These are phyloP conservation scores for Saccharomycopsis capsularis DNA, from an alignment of 805 yeast species.

Conservation along the genomic window DNA sequence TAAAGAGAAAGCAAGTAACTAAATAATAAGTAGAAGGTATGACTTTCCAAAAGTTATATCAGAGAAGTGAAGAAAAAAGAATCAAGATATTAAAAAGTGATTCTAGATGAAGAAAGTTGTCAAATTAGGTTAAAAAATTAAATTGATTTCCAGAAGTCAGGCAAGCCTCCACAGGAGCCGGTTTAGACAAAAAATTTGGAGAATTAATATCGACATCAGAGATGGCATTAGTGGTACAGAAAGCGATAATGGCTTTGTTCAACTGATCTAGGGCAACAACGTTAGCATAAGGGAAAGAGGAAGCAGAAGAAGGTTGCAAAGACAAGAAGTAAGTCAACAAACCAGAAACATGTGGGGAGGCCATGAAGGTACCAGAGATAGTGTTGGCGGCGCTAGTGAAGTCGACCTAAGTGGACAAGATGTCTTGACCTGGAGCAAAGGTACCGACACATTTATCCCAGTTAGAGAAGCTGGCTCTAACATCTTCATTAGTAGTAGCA, in stretches of 20 bases:
- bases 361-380: constrained; percentile 60
- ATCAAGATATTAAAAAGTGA: too few species aligned
- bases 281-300: constrained; percentile 42
- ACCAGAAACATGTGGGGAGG: constrained; percentile 54
- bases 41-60: too few species aligned
- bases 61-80: too few species aligned
- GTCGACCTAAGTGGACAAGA: constrained; percentile 50
- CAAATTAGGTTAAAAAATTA: too few species aligned
- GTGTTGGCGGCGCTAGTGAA: constrained; percentile 41
- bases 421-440: constrained; percentile 51
- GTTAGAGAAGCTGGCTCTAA: constrained; percentile 47
- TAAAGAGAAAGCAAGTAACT: too few species aligned
- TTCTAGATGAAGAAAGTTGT: too few species aligned
- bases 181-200: constrained; percentile 69
- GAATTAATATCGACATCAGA: constrained; percentile 62
- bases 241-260: constrained; percentile 67
- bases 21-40: too few species aligned
- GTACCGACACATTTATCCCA: constrained; percentile 48
- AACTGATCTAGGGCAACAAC: constrained; percentile 61
- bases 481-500: constrained; percentile 39
- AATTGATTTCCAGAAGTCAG: constrained; percentile 62
- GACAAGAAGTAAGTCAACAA: constrained; percentile 50
- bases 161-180: constrained; percentile 70
- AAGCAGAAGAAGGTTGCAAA: constrained; percentile 67
- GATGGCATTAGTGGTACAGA: constrained; percentile 54